Evolutionary conservation across 257 asterid genomes (phyloP).

Genomic region (Solanum gracilifrons): DNA sequence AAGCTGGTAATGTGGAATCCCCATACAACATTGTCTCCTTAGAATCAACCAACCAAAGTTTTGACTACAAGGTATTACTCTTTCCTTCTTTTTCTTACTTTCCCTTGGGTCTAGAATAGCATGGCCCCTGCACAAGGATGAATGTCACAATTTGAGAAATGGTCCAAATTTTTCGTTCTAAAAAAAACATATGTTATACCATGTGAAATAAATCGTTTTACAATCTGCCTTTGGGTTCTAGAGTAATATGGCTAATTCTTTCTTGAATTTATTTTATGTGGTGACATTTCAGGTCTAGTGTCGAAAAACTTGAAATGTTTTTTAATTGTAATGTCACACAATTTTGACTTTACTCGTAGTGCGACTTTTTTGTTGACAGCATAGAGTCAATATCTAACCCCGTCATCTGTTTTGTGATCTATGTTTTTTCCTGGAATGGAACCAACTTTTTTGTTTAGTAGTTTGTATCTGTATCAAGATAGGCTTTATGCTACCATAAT

Average conservation of each 20-base stretch:
- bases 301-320: not conserved
- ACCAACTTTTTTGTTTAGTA: not conserved
- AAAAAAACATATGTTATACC: not conserved
- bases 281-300: not conserved
- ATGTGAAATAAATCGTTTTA: not conserved
- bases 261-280: not conserved
- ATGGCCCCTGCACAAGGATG: conserved; percentile 14
- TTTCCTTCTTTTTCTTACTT: not conserved
- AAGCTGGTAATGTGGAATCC: conserved; percentile 32
- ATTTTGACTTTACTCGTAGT: not conserved
- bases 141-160: not conserved
- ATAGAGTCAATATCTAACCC: not conserved
- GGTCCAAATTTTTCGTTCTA: not conserved
- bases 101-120: not conserved
- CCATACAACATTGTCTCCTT: conserved; percentile 33
- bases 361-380: not conserved
- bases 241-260: not conserved
- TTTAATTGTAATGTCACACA: not conserved
- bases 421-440: not conserved
- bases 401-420: not conserved
- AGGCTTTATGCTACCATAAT: not conserved
- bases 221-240: not conserved
- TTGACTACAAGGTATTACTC: conserved; percentile 67
- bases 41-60: conserved; percentile 60
- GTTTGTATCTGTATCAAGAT: not conserved